Evolutionary conservation across 768 basidiomycete genomes (phyloP).

Genomic region (Boletellus ananas): DNA sequence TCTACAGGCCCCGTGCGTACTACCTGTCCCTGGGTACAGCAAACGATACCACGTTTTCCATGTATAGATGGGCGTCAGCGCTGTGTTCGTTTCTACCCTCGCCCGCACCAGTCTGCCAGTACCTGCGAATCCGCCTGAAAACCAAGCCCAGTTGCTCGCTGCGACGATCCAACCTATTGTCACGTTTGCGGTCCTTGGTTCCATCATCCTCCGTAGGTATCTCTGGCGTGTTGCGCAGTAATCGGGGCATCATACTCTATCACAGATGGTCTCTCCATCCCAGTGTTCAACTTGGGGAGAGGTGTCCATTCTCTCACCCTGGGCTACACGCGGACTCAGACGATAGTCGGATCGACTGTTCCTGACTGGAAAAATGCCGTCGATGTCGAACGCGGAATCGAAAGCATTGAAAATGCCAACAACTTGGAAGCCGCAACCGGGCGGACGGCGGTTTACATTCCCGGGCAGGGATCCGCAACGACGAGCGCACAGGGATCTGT

Average conservation of each 20-base stretch:
- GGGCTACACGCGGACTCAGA: conserved; percentile 40
- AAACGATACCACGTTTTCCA: not conserved
- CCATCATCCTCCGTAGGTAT: conserved; percentile 74
- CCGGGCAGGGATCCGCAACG: not conserved
- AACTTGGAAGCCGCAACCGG: not conserved
- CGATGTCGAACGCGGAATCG: conserved; percentile 23
- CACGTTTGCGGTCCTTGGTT: conserved; percentile 81
- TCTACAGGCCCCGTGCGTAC: conserved; percentile 49
- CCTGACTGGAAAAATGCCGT: conserved; percentile 17
- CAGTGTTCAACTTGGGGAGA: conserved; percentile 56
- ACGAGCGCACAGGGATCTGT: conserved; percentile 21
- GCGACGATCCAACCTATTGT: conserved; percentile 78
- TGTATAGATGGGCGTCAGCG: conserved; percentile 82
- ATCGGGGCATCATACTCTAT: not conserved
- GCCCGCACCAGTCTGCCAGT: conserved; percentile 59
- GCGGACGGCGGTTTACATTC: not conserved
- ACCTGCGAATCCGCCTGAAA: conserved; percentile 56
- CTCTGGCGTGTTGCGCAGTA: not conserved
- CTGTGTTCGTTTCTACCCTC: conserved; percentile 82
- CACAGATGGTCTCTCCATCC: conserved; percentile 66
- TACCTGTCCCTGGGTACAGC: not conserved
- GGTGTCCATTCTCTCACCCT: conserved; percentile 45
- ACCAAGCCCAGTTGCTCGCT: conserved; percentile 71
- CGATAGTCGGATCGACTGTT: conserved; percentile 21
- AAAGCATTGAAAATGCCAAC: not conserved